Percentiles rank a stretch among this genome's conserved stretches.
Conservation (phyloP, 1,139 yeast species). For the Komagataea norvegica region DNA sequence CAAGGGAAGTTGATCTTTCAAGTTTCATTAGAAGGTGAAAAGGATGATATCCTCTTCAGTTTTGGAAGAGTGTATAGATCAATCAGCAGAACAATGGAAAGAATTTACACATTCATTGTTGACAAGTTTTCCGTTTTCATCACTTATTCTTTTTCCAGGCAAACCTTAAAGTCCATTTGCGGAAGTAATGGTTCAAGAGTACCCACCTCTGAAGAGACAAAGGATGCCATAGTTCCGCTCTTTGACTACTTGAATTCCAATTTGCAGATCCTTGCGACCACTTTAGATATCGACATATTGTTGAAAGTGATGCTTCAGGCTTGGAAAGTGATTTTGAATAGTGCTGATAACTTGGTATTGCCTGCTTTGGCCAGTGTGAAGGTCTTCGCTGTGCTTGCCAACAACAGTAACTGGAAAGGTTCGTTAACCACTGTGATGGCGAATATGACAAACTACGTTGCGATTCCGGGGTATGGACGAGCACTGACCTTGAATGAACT, state of each 20-base stretch:
- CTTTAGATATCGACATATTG: conserved; percentile 53
- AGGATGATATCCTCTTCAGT: conserved; percentile 70
- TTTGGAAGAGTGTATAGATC: conserved; percentile 74
- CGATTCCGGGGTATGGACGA: conserved; percentile 46
- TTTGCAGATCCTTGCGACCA: conserved; percentile 60
- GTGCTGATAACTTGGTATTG: conserved; percentile 63
- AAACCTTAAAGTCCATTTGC: conserved; percentile 48
- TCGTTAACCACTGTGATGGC: conserved; percentile 48
- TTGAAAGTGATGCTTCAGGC: conserved; percentile 70
- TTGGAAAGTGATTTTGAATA: conserved; percentile 62
- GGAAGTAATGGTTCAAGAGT: conserved; percentile 43
- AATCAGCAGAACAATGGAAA: conserved; percentile 55
- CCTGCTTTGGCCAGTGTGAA: conserved; percentile 66
- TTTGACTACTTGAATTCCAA: conserved; percentile 72
- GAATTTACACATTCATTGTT: conserved; percentile 62
- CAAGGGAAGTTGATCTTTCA: conserved; percentile 63
- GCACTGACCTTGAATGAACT: conserved; percentile 58
- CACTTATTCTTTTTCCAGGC: conserved; percentile 40
- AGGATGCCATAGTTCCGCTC: conserved; percentile 68
- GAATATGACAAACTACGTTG: conserved; percentile 35
- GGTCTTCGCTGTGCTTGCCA: conserved; percentile 29
- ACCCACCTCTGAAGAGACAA: conserved; percentile 52
- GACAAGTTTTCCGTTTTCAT: conserved; percentile 51
- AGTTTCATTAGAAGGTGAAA: conserved; percentile 73
- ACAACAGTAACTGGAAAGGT: conserved; percentile 40